A percentile compares a stretch with the other conserved stretches of the same genome.
Conservation (phyloP, 306 rosid species). For the Lotus japonicus region DNA sequence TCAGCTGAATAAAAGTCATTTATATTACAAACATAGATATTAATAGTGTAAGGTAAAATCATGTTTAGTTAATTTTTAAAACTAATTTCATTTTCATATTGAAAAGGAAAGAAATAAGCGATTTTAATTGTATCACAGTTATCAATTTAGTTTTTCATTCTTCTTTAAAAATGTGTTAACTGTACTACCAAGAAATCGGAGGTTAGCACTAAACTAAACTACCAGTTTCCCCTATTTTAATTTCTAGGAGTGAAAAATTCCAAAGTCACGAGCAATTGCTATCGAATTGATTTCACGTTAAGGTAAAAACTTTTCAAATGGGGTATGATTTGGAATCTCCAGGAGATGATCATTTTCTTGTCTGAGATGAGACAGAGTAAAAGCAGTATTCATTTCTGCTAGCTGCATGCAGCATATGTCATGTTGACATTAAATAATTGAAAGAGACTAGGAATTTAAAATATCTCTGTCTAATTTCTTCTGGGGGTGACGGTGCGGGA, state of each 20-base stretch:
- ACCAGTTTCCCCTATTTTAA: too few species aligned
- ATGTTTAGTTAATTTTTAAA: not conserved
- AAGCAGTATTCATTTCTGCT: slow-evolving; percentile 10
- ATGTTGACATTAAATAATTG: slow-evolving; percentile 19
- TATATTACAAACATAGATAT: not conserved
- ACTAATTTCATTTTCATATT: not conserved
- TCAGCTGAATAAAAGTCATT: too few species aligned
- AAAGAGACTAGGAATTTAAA: not conserved
- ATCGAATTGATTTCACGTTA: not conserved
- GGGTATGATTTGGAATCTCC: slow-evolving; percentile 15
- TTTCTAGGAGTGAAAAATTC: not conserved
- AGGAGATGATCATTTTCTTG: slow-evolving; percentile 14
- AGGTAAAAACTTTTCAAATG: not conserved
- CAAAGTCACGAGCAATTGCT: not conserved
- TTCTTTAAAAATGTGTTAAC: too few species aligned
- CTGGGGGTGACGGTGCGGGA: not conserved
- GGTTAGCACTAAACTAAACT: too few species aligned
- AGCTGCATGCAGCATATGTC: slow-evolving; percentile 17
- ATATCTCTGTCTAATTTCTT: not conserved
- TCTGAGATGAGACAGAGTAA: slow-evolving; percentile 7
- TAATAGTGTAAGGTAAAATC: not conserved
- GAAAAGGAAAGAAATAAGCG: too few species aligned
- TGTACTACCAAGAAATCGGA: too few species aligned
- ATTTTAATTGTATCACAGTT: too few species aligned
- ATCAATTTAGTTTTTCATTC: too few species aligned